Evolutionary conservation across 768 basidiomycete species (phyloP).

Genomic region (Serpula lacrymans): DNA sequence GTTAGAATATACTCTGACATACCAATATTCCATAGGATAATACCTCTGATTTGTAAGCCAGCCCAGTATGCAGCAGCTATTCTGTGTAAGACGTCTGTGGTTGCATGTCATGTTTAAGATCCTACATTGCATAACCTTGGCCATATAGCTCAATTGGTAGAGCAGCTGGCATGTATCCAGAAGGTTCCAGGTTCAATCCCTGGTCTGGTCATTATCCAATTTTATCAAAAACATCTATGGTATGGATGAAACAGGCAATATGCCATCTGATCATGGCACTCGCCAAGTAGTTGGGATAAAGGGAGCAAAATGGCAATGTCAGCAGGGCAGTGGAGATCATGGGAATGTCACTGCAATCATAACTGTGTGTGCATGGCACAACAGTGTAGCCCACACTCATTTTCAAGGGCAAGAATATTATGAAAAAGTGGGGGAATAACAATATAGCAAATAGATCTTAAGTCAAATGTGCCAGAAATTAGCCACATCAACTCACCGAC

Average conservation of each 20-base stretch:
- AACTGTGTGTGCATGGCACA: conserved; percentile 39
- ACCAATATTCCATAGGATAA: no score
- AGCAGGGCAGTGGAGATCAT: conserved; percentile 24
- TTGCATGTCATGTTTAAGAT: no score
- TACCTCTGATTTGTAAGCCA: no score
- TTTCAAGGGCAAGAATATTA: conserved; percentile 35
- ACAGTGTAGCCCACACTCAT: conserved; percentile 31
- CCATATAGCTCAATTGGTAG: no score
- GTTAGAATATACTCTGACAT: no score
- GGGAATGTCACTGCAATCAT: conserved; percentile 37
- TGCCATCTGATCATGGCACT: conserved; percentile 3
- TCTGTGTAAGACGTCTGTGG: no score
- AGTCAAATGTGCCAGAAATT: conserved; percentile 8
- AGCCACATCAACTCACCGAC: neutral
- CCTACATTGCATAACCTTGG: no score
- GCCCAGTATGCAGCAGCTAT: no score
- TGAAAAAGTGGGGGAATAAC: conserved; percentile 28
- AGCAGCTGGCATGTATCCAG: no score
- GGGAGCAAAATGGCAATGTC: conserved; percentile 27
- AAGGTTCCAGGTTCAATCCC: no score
- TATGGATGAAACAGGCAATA: conserved; percentile 32
- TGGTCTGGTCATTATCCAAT: no score
- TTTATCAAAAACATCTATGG: conserved; percentile 20
- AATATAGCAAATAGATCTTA: conserved; percentile 34
- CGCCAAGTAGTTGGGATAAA: conserved; percentile 8